Evolutionary conservation across 768 basidiomycete genomes (phyloP), one percentile per base, ranked within the genome.

Genomic region (Sutorius australiensis): DNA sequence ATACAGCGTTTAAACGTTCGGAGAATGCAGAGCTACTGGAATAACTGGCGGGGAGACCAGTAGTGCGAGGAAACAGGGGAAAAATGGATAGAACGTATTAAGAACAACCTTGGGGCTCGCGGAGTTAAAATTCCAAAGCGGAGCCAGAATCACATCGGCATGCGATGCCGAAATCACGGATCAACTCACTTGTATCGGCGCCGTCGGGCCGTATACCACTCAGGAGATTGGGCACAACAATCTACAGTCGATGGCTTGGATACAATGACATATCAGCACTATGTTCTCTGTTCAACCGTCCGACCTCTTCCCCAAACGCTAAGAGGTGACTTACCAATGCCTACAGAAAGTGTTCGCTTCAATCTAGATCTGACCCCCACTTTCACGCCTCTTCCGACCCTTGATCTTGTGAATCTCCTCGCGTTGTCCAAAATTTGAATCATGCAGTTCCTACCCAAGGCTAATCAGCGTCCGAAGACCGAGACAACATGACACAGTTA

Each of bases 371-470:
- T 34, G 40, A 59, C 36, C 36, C 47, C 14, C 11, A 47, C 8
- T 27, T 19, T n/a, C 17, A 19, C 6, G 59, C 45, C 57, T 54
- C 61, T 62, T 70, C 61, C 56, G 55, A 44, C 42, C 51, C 60
- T 94, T 94, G 46, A 83, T 75, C 66, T 75, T 80, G 65, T 94
- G 82, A 36, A 91, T 86, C 70, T 87, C 84, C 71, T 95, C 92
- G 49, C 93, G 79, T 67, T 86, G 81, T 19, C 94, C 95, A 73
- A 97, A 97, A 55, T 87, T 81, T 16, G 91, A 87, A 58, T 92
- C 90, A 58, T 94, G 86, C 53, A 98, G 73, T 69, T 92, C 87
- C 85, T 89, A 66, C 17, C 54, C 40, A 30, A n/a, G 30, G 4
- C 7, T 24, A 24, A 24, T 63, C 1, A 69, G 46, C 27, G 38